Conservation (phyloP, 2,329 filamentous ascomycete genomes). For the Elsinoe arachidis region DNA sequence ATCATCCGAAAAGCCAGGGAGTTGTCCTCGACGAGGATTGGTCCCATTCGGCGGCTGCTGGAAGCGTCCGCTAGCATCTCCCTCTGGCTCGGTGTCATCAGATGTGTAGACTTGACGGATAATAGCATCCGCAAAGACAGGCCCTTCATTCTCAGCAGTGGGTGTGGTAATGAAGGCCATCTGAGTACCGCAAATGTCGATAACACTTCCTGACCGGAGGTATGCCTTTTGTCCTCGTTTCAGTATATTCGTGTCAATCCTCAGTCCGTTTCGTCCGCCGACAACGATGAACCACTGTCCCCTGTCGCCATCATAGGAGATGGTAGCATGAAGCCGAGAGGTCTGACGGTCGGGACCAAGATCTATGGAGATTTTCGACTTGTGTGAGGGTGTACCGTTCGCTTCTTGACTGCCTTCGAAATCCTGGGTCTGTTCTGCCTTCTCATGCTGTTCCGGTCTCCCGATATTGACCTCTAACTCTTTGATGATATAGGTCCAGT, state of each 20-base stretch:
- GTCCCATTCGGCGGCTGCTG: constrained; percentile 25
- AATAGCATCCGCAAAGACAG: constrained; percentile 43
- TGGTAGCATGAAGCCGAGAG: constrained; percentile 42
- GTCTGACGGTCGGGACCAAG: constrained; percentile 49
- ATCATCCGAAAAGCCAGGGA: constrained; percentile 17
- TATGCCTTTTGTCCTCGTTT: constrained; percentile 57
- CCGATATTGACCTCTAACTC: constrained; percentile 69
- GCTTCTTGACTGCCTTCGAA: constrained; percentile 17
- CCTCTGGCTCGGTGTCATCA: constrained; percentile 31
- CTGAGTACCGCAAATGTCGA: constrained; percentile 85
- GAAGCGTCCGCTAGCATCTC: constrained; percentile 17
- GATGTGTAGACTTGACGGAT: constrained; percentile 33
- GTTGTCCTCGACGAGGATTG: constrained; percentile 15
- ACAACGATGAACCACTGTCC: constrained; percentile 73
- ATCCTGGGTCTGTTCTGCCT: constrained; percentile 19
- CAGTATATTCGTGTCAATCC: constrained; percentile 65
- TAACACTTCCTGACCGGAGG: constrained; percentile 77
- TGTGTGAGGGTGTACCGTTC: constrained; percentile 19
- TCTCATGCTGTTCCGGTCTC: constrained; percentile 41
- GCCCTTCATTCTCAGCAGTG: constrained; percentile 62
- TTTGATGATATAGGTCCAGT: constrained; percentile 79
- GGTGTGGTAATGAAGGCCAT: constrained; percentile 98
- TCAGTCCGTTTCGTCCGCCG: constrained; percentile 85
- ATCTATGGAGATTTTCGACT: constrained; percentile 67
- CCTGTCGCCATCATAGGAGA: constrained; percentile 36